Conservation (phyloP, 2,329 filamentous ascomycete genomes). For the Magnaporthales sp. region DNA sequence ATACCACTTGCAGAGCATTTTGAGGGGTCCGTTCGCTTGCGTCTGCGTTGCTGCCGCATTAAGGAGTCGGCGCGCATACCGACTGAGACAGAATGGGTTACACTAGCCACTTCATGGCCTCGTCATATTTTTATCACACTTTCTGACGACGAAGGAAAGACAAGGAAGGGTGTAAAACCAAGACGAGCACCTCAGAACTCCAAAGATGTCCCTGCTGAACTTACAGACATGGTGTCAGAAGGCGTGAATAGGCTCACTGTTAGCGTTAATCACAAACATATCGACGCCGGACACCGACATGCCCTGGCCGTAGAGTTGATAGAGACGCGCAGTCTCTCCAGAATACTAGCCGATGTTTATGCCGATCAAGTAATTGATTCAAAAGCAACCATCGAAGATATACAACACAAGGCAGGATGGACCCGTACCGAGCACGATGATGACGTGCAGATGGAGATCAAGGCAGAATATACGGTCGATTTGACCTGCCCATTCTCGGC, state of each 20-base stretch:
- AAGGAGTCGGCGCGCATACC: slow-evolving; percentile 4
- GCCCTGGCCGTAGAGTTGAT: slow-evolving; percentile 64
- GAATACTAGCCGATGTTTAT: slow-evolving; percentile 30
- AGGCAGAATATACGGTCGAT: slow-evolving; percentile 50
- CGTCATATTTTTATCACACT: slow-evolving; percentile 58
- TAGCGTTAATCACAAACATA: slow-evolving; percentile 24
- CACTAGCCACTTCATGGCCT: slow-evolving; percentile 62
- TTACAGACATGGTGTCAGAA: slow-evolving; percentile 49
- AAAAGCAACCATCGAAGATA: slow-evolving; percentile 43
- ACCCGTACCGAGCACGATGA: slow-evolving; percentile 29
- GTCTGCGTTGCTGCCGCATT: slow-evolving; percentile 54
- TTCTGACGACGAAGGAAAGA: slow-evolving; percentile 37
- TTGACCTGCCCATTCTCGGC: slow-evolving; percentile 60
- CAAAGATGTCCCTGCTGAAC: slow-evolving; percentile 67
- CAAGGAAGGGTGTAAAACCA: slow-evolving; percentile 34
- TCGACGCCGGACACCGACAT: slow-evolving; percentile 27
- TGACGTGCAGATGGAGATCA: slow-evolving; percentile 55
- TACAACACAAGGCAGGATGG: slow-evolving; percentile 37
- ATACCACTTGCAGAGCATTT: slow-evolving; percentile 29
- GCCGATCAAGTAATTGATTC: slow-evolving; percentile 28
- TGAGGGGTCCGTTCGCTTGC: slow-evolving; percentile 51
- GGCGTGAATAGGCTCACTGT: slow-evolving; percentile 58
- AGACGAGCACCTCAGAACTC: slow-evolving; percentile 65
- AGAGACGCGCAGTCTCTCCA: slow-evolving; percentile 39
- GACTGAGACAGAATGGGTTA: slow-evolving; percentile 49